A percentile compares a stretch with the other conserved stretches of the same genome.
phyloP scores from a whole-genome alignment of 192 early-diverging fungal genomes.

The Geranomyces variabilis region DNA sequence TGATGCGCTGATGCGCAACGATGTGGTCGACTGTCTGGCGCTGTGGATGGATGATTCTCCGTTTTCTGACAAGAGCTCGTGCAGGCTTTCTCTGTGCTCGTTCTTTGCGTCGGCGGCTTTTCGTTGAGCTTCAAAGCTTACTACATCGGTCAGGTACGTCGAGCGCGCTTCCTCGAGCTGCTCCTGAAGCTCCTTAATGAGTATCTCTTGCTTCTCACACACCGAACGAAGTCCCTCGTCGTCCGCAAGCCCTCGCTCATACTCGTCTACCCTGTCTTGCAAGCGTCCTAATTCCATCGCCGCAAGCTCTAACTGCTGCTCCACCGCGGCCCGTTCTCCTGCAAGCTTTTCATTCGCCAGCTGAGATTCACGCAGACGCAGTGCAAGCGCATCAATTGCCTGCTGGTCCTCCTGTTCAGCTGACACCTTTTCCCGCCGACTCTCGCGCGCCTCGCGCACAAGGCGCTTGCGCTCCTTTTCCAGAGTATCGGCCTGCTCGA shows the following conservation, averaged over 20 bases:
- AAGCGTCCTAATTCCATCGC: neutral
- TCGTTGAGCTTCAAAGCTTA: conserved; percentile 8
- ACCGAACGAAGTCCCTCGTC: neutral
- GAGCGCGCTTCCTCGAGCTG: conserved; percentile 26
- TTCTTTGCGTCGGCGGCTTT: conserved; percentile 6
- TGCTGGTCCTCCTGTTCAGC: conserved; percentile 22
- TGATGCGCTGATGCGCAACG: neutral
- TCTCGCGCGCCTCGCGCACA: conserved; percentile 11
- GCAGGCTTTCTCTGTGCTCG: conserved; percentile 5
- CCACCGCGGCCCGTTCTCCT: conserved; percentile 1
- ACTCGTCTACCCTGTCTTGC: neutral
- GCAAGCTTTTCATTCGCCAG: conserved; percentile 9
- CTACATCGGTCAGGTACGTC: neutral
- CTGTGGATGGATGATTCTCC: neutral
- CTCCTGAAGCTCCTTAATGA: conserved; percentile 25
- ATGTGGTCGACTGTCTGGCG: neutral
- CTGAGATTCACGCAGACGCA: conserved; percentile 18
- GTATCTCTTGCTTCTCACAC: conserved; percentile 12
- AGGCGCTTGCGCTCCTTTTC: conserved; percentile 6
- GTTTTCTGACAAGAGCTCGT: neutral
- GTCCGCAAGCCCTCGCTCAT: neutral
- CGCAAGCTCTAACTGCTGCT: conserved; percentile 1
- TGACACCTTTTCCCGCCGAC: neutral
- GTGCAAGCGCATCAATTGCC: neutral
- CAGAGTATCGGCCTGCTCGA: conserved; percentile 13